Evolutionary conservation across 129 eudicot species (phyloP).

Genomic region (Cynara cardunculus): DNA sequence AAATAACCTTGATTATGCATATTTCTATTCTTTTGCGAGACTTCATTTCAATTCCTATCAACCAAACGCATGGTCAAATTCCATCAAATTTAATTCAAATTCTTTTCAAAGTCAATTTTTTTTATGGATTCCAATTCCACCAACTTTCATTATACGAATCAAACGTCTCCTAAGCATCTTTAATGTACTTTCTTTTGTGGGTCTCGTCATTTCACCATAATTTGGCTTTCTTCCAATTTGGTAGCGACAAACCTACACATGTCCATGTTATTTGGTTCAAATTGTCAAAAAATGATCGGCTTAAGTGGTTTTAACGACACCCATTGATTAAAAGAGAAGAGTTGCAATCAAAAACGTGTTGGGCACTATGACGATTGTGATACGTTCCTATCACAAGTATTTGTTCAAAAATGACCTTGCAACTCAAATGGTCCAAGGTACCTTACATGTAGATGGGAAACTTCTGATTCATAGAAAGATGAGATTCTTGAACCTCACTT

Average conservation of each 20-base stretch:
- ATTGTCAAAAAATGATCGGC: background rate
- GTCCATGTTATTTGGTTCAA: background rate
- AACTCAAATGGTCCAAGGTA: background rate
- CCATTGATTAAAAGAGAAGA: background rate
- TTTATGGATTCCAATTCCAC: too few relatives aligned
- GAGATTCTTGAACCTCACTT: too few relatives aligned
- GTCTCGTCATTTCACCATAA: background rate
- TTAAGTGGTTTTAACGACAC: background rate
- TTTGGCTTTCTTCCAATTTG: background rate
- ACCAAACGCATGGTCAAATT: too few relatives aligned
- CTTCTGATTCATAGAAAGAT: background rate
- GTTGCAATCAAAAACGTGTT: background rate
- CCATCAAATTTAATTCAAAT: too few relatives aligned
- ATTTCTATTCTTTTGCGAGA: too few relatives aligned
- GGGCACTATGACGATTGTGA: background rate
- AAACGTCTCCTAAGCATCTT: background rate
- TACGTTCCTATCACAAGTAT: background rate
- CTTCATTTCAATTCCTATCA: too few relatives aligned
- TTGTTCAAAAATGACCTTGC: background rate
- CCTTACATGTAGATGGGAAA: background rate
- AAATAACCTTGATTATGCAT: too few relatives aligned
- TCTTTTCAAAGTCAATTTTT: too few relatives aligned
- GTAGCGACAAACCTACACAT: background rate
- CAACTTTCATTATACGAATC: too few relatives aligned
- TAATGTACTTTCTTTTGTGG: background rate